Evolutionary conservation across 2,329 filamentous ascomycete genomes (phyloP), one percentile per base, ranked within the genome.

Genomic region (Zymoseptoria tritici): DNA sequence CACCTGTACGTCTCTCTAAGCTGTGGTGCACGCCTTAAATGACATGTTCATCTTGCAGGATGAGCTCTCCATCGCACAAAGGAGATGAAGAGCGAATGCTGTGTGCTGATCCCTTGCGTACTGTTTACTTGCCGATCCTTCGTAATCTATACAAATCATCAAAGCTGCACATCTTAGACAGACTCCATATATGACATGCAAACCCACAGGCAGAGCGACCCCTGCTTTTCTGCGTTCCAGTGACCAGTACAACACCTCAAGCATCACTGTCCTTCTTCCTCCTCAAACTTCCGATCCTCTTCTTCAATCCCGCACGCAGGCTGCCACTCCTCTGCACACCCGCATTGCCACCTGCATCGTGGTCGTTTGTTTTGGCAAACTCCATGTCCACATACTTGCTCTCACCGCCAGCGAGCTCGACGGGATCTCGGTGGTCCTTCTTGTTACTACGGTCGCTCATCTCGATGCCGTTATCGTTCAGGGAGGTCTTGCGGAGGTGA

Each of bases 401-500:
- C n/a, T 72, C 67, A 20, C 71, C 71, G 8, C 71, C 71, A 9
- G 70, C 68, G 54, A 72, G 68, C 46, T 71, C 68, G 1, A 71
- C 69, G 4, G 73, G 68, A 31, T 74, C 68, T 24, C 70, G 65
- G 9, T 53, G 29, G 59, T 72, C 68, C 9, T 29, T 29, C 22
- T 52, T 52, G 21, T 65, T 62, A 36, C 71, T 72, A 52, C 73
- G 73, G n/a, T 78, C 70, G 13, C 67, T 70, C 74, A 80, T 72
- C 64, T 80, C 78, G 19, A 76, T 79, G 26, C 76, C 78, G 46
- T 68, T 61, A 42, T 71, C 66, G 59, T 73, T 67, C 55, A 71
- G 72, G 68, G 82, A 83, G 70, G 84, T 80, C 24, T 83, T 81
- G 72, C 88, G 89, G 21, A 86, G 75, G 1, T 84, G 82, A 63